phyloP scores from a whole-genome alignment of 202 grass and related monocot species.

The Setaria italica region DNA sequence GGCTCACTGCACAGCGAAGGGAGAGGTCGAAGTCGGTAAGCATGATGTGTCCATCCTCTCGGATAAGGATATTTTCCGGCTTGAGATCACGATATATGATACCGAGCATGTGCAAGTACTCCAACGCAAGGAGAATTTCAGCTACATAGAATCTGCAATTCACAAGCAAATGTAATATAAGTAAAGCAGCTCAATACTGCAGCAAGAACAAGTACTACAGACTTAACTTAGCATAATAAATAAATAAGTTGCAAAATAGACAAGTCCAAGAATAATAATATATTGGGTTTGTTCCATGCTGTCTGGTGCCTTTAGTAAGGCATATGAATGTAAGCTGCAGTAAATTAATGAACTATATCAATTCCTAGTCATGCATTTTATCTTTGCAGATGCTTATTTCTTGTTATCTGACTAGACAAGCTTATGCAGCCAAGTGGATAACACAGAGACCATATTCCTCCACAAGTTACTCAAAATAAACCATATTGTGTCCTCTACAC shows the following conservation, averaged over 20 bases:
- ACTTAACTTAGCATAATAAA: constrained; percentile 18
- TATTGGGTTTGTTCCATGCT: constrained; percentile 1
- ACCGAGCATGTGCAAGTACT: constrained; percentile 93
- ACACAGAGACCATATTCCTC: not conserved
- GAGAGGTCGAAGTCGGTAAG: constrained; percentile 87
- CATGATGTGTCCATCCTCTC: constrained; percentile 98
- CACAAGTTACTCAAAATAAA: not conserved
- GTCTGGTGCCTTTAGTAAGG: not conserved
- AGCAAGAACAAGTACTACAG: not conserved
- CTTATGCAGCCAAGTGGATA: not conserved
- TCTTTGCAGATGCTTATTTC: not conserved
- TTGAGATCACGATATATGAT: constrained; percentile 94
- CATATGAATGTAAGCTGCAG: not conserved
- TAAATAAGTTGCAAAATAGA: constrained; percentile 14
- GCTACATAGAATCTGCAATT: constrained; percentile 84
- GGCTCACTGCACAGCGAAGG: constrained; percentile 74
- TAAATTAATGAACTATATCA: constrained; percentile 13
- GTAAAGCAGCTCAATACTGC: not conserved
- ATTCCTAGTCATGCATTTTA: not conserved
- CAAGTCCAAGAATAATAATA: constrained; percentile 2
- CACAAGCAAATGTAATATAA: constrained; percentile 40
- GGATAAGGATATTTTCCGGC: constrained; percentile 88
- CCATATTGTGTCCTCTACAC: not conserved
- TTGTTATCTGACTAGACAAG: not conserved
- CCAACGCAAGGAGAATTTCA: constrained; percentile 85